Base-by-base conservation (phyloP, 2,329 filamentous ascomycete genomes). In the Diaporthe destruens region DNA sequence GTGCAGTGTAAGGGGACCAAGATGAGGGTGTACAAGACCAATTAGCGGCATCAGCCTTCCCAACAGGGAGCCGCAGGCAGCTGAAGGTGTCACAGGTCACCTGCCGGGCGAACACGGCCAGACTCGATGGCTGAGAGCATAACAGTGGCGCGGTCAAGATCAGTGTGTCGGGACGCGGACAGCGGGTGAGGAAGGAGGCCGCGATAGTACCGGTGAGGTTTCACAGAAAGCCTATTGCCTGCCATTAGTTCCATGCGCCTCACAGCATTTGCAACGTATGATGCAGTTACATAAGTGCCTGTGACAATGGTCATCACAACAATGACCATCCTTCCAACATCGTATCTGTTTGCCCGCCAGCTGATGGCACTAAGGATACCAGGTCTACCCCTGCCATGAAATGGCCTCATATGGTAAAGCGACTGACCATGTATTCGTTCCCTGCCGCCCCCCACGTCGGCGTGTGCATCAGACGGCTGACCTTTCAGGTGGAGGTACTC, bases 71-170 rank as follows among this genome's bases (percentile, higher is more conserved):
- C 44, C 14, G 44, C 25, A 65, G 44, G 20, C 32, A 65, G 29
- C 29, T 49, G 44, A 47, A 56, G 49, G 72, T 74, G n/a, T 53
- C 54, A 74, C 70, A 59, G 34, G 53, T 44, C 44, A 71, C 44
- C 20, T 70, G 54, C 65, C 65, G 57, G 57, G 57, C 65, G 66
- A 61, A 36, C 29, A 39, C 32, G 32, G 39, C 42, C 34, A 72
- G 70, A 72, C 72, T 74, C 70, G 57, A 74, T 42, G 36, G 63
- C 34, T 61, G 51, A 39, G 67, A 39, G 32, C 39, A 72, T 36
- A 36, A 51, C 42, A n/a, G 59, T 61, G 29, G 57, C 69, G 71
- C 66, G 44, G 66, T 65, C 20, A 51, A 56, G 59, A 57, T 70
- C 53, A 67, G 55, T 42, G 49, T 57, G 34, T n/a, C 39, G 69